phyloP scores from a whole-genome alignment of 2,329 filamentous ascomycete species.

The Metarhizium sp. region DNA sequence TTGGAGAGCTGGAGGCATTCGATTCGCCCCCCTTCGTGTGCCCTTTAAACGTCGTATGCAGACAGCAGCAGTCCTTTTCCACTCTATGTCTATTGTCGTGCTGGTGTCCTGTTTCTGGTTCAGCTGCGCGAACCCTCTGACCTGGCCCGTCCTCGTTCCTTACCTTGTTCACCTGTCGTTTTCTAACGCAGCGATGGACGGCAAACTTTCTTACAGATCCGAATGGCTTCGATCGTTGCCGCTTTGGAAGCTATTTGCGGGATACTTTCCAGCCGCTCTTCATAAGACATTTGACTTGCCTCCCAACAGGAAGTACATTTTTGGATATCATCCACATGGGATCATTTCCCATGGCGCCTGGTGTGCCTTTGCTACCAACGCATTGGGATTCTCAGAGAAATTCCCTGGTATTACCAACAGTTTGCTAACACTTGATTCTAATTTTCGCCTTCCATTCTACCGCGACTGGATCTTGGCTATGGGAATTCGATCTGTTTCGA shows the following conservation, averaged over 20 bases:
- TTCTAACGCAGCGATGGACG: slow-evolving; percentile 68
- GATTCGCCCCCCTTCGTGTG: slow-evolving; percentile 74
- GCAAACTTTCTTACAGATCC: slow-evolving; percentile 64
- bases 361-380: slow-evolving; percentile 83
- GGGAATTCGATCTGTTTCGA: slow-evolving; percentile 81
- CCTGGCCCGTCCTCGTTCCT: slow-evolving; percentile 68
- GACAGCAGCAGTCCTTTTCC: slow-evolving; percentile 67
- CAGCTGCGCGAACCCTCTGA: slow-evolving; percentile 80
- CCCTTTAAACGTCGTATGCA: slow-evolving; percentile 63
- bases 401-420: slow-evolving; percentile 96
- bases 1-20: slow-evolving; percentile 47
- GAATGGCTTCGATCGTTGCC: slow-evolving; percentile 63
- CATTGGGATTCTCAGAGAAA: slow-evolving; percentile 73
- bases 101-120: slow-evolving; percentile 79
- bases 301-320: slow-evolving; percentile 83
- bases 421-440: slow-evolving; percentile 85
- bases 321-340: slow-evolving; percentile 94
- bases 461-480: slow-evolving; percentile 87
- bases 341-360: slow-evolving; percentile 98
- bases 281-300: slow-evolving; percentile 77
- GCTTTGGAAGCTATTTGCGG: slow-evolving; percentile 82
- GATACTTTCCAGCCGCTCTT: slow-evolving; percentile 82
- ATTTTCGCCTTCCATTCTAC: slow-evolving; percentile 90
- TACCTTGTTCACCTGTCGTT: slow-evolving; percentile 80
- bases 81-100: slow-evolving; percentile 62